Conservation (phyloP, 805 yeast genomes). For the Saccharomycopsis capsularis region DNA sequence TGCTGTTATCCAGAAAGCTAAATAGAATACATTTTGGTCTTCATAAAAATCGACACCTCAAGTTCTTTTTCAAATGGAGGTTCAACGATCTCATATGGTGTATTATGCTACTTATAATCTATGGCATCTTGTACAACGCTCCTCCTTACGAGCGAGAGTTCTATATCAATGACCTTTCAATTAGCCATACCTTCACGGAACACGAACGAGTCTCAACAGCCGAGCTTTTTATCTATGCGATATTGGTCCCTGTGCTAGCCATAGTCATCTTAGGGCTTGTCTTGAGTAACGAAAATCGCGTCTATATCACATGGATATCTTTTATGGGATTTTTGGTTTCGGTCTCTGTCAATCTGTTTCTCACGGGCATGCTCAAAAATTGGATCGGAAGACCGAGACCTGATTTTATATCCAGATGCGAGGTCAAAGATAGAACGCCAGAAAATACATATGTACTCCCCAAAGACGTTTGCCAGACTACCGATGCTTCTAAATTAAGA, state of each 20-base stretch:
- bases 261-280: constrained; percentile 32
- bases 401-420: constrained; percentile 81
- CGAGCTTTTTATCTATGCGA: constrained; percentile 47
- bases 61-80: constrained; percentile 11
- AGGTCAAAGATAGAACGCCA: constrained; percentile 48
- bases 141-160: constrained; percentile 78
- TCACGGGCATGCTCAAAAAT: constrained; percentile 75
- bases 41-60: not conserved
- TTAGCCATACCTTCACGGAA: constrained; percentile 75
- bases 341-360: constrained; percentile 48
- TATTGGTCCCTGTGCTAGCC: constrained; percentile 40
- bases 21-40: not conserved
- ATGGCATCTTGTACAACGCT: constrained; percentile 15
- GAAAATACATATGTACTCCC: constrained; percentile 49
- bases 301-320: constrained; percentile 40
- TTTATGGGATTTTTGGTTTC: constrained; percentile 59
- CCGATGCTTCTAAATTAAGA: constrained; percentile 29
- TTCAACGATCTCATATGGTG: constrained; percentile 14
- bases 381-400: constrained; percentile 91
- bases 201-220: constrained; percentile 60
- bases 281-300: constrained; percentile 26
- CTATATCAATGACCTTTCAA: constrained; percentile 62
- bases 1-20: not conserved
- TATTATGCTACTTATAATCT: constrained; percentile 13
- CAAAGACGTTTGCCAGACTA: constrained; percentile 27